Conservation (phyloP, 73 alveolate species). For the Paramecium octaurelia region DNA sequence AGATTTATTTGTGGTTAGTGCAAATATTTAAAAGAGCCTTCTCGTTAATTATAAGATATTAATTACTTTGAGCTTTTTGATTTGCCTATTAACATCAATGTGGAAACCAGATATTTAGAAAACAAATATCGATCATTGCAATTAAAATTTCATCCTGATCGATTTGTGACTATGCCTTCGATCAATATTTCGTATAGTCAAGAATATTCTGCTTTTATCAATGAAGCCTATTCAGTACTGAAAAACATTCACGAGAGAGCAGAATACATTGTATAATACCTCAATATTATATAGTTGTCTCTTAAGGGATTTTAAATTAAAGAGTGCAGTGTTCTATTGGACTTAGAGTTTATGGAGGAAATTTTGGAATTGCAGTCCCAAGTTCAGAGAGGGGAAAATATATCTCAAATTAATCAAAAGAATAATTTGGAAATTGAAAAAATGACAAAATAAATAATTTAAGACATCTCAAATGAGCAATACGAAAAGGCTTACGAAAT, state of each 20-base stretch:
- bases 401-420: background rate
- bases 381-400: background rate
- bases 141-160: background rate
- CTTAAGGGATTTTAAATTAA: background rate
- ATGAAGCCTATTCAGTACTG: background rate
- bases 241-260: background rate
- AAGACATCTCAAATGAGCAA: background rate
- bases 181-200: background rate
- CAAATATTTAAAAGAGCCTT: conserved; percentile 23
- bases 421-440: background rate
- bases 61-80: conserved; percentile 34
- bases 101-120: background rate
- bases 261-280: background rate
- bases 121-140: background rate
- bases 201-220: conserved; percentile 11
- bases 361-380: background rate
- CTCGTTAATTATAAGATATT: background rate
- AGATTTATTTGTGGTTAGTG: conserved; percentile 34
- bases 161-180: background rate
- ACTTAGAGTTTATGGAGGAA: conserved; percentile 49
- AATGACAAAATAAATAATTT: background rate
- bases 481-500: background rate
- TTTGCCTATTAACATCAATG: background rate
- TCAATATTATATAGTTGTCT: background rate
- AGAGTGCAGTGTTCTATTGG: background rate